Evolutionary conservation across 129 eudicot genomes (phyloP), one percentile per base, ranked within the genome.

Genomic region (Helichrysum umbraculigerum): DNA sequence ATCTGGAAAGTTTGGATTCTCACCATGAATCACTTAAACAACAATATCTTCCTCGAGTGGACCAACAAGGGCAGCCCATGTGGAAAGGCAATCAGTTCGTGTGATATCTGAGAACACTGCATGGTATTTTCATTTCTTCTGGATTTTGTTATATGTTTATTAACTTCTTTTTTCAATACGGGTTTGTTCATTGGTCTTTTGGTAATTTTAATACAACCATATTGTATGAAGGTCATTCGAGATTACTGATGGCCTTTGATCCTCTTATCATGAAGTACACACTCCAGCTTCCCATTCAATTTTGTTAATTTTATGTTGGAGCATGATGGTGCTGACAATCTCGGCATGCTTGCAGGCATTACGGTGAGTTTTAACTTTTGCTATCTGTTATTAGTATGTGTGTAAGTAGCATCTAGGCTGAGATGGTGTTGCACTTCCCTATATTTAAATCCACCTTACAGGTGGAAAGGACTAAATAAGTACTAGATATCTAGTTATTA

Each of bases 1-100:
- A 12, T 71, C 4, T 74, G 19, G 81, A 73, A 54, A 78, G 76
- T 72, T 64, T 74, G 4, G 66, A 79, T 60, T 44, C 69, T 20
- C 76, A 64, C 0, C 28, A 25, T 1, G 28, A 25, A 63, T 75
- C 71, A 56, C 68, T 77, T 57, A 86, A 85, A 75, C 84, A 82
- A 33, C 87, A 80, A 34, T 65, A 61, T 68, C 25, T 67, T 74
- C 69, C 87, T 69, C 79, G 60, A 71, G 42, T 83, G 11, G 86
- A 83, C 62, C 77, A 78, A 63, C 84, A 85, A 78, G 89, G 89
- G 74, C 84, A 88, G 77, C 32, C 86, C 29, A 25, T 42, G 51
- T 78, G 89, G 92, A 83, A 60, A 58, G 89, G 87, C 69, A 85
- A 73, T 42, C 85, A 81, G 71, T 73, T 81, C 35, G 89, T 88